Percentiles rank a stretch among this genome's conserved stretches.
These are phyloP conservation scores for Castanea crenata DNA, from an alignment of 306 rosid species.

Conservation along the genomic window DNA sequence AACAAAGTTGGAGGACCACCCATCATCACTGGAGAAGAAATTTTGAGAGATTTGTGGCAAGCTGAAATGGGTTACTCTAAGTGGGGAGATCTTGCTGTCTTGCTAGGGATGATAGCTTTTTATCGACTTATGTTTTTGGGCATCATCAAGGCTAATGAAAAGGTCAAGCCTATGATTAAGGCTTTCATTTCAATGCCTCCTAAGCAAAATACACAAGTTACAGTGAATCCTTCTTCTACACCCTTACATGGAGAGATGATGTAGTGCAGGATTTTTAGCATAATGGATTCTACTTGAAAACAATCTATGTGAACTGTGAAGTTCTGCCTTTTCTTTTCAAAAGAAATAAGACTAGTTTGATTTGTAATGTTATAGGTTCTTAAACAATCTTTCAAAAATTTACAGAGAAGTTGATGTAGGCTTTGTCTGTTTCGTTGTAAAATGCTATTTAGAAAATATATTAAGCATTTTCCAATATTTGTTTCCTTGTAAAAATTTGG, in stretches of 20 bases:
- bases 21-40: constrained; percentile 31
- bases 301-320: background rate
- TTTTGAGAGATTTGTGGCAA: constrained; percentile 34
- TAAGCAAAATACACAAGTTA: background rate
- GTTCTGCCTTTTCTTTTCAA: background rate
- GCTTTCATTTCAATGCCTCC: background rate
- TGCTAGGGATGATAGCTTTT: constrained; percentile 52
- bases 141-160: constrained; percentile 46
- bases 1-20: background rate
- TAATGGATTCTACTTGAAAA: background rate
- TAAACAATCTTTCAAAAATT: no score
- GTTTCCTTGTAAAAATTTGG: no score
- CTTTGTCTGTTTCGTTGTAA: no score
- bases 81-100: constrained; percentile 59
- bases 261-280: background rate
- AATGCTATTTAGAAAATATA: no score
- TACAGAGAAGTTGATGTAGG: no score
- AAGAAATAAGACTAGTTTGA: background rate
- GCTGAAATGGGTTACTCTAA: constrained; percentile 55
- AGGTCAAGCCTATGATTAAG: background rate
- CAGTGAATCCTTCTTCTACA: constrained; percentile 20
- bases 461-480: no score
- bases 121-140: constrained; percentile 52
- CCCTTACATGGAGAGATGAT: constrained; percentile 7
- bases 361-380: background rate